Base-by-base conservation (phyloP, 352 stramenopile species). In the Globisporangium splendens region DNA sequence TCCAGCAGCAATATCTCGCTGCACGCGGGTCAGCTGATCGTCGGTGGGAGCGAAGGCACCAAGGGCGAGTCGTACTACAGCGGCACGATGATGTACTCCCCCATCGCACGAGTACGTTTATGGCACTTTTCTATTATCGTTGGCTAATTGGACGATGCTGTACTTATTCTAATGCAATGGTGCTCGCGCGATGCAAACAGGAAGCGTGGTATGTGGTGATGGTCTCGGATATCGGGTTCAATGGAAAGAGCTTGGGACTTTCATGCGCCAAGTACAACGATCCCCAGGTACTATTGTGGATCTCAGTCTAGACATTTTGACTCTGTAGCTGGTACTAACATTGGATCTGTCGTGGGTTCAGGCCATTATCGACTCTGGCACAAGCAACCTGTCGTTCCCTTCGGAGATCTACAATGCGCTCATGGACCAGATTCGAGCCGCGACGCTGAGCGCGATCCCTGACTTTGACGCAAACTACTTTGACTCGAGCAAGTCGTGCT, bases 141-240 rank as follows among this genome's bases (percentile, higher is more conserved):
- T 46, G 22, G 13, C 1, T 68, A 10, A 54, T 42, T 8, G 18
- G 43, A 8, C 28, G 10, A 35, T 4, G 3, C n/a, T n/a, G 28
- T 1, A 35, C 5, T 35, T 4, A 35, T 35, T 35, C 7, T 8
- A 10, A 10, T 35, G 28, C 28, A 11, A 35, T 35, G 8, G 8
- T 35, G 28, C 28, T 4, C 10, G 10, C 39, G 17, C n/a, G 39
- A n/a, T n/a, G 13, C 39, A 18, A 18, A 28, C 47, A 92, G 80
- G 75, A 92, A 74, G 77, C 79, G 15, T 94, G 84, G 84, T 94
- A 87, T 62, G 76, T 90, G 54, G 72, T 91, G n/a, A 74, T 75
- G 35, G 74, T 94, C 35, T 78, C 83, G 8, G 83, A 91, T 54
- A 72, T 94, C 46, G 85, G 79, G 22, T 90, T 84, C 35, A 66